Evolutionary conservation across 805 yeast genomes (phyloP).

Genomic region (Candida insectorum): DNA sequence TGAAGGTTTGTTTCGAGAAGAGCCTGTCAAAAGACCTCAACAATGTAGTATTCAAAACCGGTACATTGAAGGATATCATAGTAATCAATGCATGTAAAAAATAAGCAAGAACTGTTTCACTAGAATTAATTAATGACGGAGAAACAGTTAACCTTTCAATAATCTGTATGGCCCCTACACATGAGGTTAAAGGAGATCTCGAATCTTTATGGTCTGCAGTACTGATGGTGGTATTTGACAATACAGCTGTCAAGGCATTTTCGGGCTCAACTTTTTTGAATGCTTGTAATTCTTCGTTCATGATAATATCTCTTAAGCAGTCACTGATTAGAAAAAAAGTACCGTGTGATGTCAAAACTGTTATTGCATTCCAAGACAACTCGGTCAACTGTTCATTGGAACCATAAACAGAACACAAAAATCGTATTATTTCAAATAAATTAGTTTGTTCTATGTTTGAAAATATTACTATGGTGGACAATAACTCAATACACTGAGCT

Average conservation of each 20-base stretch:
- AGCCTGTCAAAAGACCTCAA: conserved; percentile 38
- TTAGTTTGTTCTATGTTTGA: conserved; percentile 44
- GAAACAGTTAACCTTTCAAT: conserved; percentile 22
- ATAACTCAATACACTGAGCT: conserved; percentile 34
- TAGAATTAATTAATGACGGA: conserved; percentile 18
- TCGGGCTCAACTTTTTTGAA: conserved; percentile 3
- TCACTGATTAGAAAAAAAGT: conserved; percentile 18
- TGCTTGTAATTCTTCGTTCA: conserved; percentile 8
- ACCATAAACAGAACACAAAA: conserved; percentile 44
- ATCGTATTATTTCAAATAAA: conserved; percentile 36
- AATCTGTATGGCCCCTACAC: conserved; percentile 39
- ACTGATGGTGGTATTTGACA: conserved; percentile 9
- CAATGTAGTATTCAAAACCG: conserved; percentile 38
- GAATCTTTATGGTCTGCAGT: conserved; percentile 2
- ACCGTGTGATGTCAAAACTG: conserved; percentile 34
- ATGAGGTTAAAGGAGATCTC: conserved; percentile 18
- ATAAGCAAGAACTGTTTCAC: conserved; percentile 13
- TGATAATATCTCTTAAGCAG: conserved; percentile 11
- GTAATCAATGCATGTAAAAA: conserved; percentile 31
- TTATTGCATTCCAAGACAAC: conserved; percentile 36
- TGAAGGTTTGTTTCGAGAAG: conserved; percentile 25
- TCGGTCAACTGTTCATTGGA: conserved; percentile 32
- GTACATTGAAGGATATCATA: conserved; percentile 32
- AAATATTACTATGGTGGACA: conserved; percentile 42
- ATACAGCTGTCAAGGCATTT: conserved; percentile 6